Evolutionary conservation across 2,329 filamentous ascomycete species (phyloP), one percentile per base, ranked within the genome.

Genomic region (Sporothrix humicola): DNA sequence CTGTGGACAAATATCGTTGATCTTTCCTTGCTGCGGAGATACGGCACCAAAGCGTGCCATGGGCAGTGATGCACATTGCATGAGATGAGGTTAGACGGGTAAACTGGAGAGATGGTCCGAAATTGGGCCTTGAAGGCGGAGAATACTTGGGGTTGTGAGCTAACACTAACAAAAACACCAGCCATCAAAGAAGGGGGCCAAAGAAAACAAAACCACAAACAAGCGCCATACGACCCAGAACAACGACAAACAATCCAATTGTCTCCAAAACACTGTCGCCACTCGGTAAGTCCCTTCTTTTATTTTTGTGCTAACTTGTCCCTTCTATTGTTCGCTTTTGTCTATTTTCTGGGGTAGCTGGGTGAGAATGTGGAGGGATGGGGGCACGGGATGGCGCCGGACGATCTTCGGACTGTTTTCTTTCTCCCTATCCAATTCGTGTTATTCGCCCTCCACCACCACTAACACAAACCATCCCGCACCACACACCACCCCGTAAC

Each of bases 351-450:
- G 63, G 13, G 20, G 63, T 2, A 17, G 13, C 15, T 58, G n/a
- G 13, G 17, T 15, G 69, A 66, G 15, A 54, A 37, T n/a, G 63
- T 20, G 63, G 63, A 68, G 63, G 23, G 10, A 52, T 37, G 9
- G 63, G 37, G 44, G 44, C 6, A n/a, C 13, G 63, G 61, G 13
- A 31, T 8, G 13, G 63, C 23, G 46, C 23, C 63, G 63, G 23
- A 52, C 65, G 65, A 68, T 68, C 65, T 68, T 68, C 65, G 65
- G 65, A 26, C 42, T 66, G 15, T 68, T 12, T 68, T 48, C 23
- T 37, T 20, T 37, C 42, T 66, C 12, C 31, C 15, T 66, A 3
- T 26, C 8, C 15, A 17, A 20, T 20, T 13, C 59, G 42, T 65
- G n/a, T 66, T 48, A 48, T 48, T 65, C 61, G 42, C 42, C 61